A percentile compares a stretch with the other conserved stretches of the same genome.
Conservation (phyloP, 1,284 basidiomycete species). For the Cryptococcus sp. region DNA sequence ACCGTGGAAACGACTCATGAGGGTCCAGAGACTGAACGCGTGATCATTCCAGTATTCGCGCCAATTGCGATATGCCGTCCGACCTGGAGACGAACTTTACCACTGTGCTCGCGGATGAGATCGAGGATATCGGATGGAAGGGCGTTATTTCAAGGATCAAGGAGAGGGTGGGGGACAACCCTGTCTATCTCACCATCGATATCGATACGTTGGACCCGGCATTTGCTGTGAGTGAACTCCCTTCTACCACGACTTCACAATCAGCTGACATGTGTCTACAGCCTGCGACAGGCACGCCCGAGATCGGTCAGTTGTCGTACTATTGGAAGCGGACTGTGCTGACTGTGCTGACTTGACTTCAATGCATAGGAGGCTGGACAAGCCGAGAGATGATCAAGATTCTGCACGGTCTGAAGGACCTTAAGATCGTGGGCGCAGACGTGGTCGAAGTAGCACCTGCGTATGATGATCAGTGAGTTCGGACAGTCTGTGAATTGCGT, state of each 20-base stretch:
- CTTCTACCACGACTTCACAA: not conserved
- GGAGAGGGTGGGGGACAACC: constrained; percentile 34
- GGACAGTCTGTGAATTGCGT: not conserved
- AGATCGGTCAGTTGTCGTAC: constrained; percentile 63
- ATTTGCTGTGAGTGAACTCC: constrained; percentile 6
- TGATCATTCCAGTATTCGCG: constrained; percentile 1
- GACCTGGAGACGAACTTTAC: constrained; percentile 62
- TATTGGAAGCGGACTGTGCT: constrained; percentile 78
- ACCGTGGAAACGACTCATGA: not conserved
- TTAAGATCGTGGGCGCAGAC: constrained; percentile 60
- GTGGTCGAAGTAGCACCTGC: constrained; percentile 78
- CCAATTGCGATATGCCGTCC: constrained; percentile 54
- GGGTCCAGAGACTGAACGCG: not conserved
- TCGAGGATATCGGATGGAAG: constrained; percentile 50
- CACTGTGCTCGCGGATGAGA: constrained; percentile 61
- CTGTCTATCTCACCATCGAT: constrained; percentile 36
- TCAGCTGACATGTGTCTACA: constrained; percentile 56
- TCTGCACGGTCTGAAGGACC: constrained; percentile 43
- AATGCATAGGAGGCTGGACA: constrained; percentile 51
- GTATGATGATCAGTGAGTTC: constrained; percentile 59
- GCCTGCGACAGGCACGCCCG: constrained; percentile 80
- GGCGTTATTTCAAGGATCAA: constrained; percentile 44
- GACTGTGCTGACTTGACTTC: constrained; percentile 61
- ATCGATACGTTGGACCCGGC: constrained; percentile 44
- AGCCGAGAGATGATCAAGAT: constrained; percentile 50